Evolutionary conservation across 2,329 filamentous ascomycete species (phyloP).

Genomic region (Phaeoacremonium minimum): DNA sequence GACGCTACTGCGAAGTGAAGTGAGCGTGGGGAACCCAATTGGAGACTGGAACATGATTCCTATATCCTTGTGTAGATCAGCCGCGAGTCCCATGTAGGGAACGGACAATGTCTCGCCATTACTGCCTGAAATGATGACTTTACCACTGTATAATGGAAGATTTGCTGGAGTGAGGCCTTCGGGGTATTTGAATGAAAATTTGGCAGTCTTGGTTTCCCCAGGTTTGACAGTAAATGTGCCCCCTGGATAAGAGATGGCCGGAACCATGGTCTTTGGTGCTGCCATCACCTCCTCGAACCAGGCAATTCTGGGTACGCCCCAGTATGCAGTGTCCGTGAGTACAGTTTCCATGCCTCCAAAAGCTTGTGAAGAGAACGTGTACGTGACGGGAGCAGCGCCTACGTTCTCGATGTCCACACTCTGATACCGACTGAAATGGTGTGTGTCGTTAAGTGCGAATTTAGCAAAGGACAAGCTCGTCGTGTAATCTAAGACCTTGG

Average conservation of each 20-base stretch:
- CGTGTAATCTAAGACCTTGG: slow-evolving; percentile 26
- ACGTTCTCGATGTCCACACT: slow-evolving; percentile 36
- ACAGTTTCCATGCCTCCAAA: slow-evolving; percentile 34
- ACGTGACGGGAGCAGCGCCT: slow-evolving; percentile 30
- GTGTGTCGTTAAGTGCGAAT: slow-evolving; percentile 36
- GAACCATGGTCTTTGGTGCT: slow-evolving; percentile 4
- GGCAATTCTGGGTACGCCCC: neutral
- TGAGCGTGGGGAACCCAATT: slow-evolving; percentile 8
- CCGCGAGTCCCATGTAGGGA: slow-evolving; percentile 19
- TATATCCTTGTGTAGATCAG: slow-evolving; percentile 10
- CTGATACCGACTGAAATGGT: slow-evolving; percentile 23
- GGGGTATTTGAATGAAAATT: slow-evolving; percentile 17
- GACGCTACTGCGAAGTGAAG: slow-evolving; percentile 1
- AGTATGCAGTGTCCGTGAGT: neutral
- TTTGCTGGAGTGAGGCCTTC: slow-evolving; percentile 13
- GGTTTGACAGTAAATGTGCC: slow-evolving; percentile 16
- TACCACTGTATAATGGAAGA: slow-evolving; percentile 28
- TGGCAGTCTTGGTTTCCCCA: slow-evolving; percentile 7
- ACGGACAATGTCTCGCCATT: slow-evolving; percentile 25
- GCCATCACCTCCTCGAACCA: slow-evolving; percentile 7
- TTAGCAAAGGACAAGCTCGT: slow-evolving; percentile 26
- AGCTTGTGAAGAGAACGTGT: slow-evolving; percentile 33
- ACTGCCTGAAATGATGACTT: slow-evolving; percentile 22
- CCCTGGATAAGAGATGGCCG: slow-evolving; percentile 2
- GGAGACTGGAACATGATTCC: slow-evolving; percentile 10